These are phyloP conservation scores for Podaxis sp. DNA, from an alignment of 768 basidiomycete species.

Conservation along the genomic window DNA sequence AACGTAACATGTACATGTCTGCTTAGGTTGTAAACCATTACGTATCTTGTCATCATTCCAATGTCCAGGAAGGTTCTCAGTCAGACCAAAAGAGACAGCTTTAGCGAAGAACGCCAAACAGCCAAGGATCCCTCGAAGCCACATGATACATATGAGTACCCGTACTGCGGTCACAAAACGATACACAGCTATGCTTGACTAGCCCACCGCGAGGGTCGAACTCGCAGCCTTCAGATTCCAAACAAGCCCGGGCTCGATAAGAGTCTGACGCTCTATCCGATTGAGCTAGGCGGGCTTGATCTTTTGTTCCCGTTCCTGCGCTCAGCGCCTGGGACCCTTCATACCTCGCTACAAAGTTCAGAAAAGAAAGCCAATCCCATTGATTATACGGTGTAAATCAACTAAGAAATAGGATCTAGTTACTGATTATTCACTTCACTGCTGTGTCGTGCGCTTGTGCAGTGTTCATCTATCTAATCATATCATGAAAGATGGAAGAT, in stretches of 20 bases:
- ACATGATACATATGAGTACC: too few relatives aligned
- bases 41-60: too few relatives aligned
- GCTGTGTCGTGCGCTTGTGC: not conserved
- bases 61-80: too few relatives aligned
- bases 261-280: conserved; percentile 67
- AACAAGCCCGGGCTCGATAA: not conserved
- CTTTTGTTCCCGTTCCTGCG: too few relatives aligned
- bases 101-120: too few relatives aligned
- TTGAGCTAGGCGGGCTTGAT: conserved; percentile 59
- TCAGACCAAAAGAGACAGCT: too few relatives aligned
- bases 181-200: conserved; percentile 17
- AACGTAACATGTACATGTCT: too few relatives aligned
- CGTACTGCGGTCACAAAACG: too few relatives aligned
- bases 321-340: too few relatives aligned
- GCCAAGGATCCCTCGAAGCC: too few relatives aligned
- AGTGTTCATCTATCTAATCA: not conserved
- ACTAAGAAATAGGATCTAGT: not conserved
- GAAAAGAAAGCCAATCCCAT: not conserved
- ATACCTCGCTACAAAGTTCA: not conserved
- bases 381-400: not conserved
- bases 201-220: conserved; percentile 86
- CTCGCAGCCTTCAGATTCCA: conserved; percentile 58
- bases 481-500: not conserved
- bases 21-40: too few relatives aligned
- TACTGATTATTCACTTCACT: not conserved